These are phyloP conservation scores for Cyberlindnera mississippiensis DNA, from an alignment of 805 yeast genomes.

Conservation along the genomic window DNA sequence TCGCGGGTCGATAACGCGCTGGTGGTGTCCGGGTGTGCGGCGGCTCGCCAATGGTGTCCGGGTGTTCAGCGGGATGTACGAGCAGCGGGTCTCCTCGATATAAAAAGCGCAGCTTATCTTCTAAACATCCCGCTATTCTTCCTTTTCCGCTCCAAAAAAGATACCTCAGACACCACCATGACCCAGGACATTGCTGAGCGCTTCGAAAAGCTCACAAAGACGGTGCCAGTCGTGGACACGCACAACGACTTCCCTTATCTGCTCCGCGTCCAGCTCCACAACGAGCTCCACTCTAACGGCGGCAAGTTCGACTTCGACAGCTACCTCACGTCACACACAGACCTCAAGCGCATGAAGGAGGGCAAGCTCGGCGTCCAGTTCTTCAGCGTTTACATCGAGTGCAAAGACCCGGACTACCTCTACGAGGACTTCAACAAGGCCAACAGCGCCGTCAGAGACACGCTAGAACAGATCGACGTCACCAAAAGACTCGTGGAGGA, in stretches of 20 bases:
- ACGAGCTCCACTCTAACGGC: constrained; percentile 33
- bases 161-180: neutral
- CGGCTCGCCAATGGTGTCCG: too few species aligned
- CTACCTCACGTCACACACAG: constrained; percentile 41
- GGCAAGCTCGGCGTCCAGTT: constrained; percentile 49
- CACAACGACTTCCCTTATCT: constrained; percentile 52
- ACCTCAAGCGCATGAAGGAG: constrained; percentile 36
- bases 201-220: constrained; percentile 15
- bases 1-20: too few species aligned
- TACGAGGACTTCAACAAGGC: constrained; percentile 43
- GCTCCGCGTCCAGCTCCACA: constrained; percentile 41
- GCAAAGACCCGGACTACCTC: constrained; percentile 36
- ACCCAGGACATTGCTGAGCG: constrained; percentile 13
- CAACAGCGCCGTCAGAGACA: constrained; percentile 45
- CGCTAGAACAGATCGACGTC: constrained; percentile 51
- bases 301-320: constrained; percentile 38
- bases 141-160: too few species aligned
- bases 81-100: too few species aligned
- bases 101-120: too few species aligned
- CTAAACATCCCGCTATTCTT: too few species aligned
- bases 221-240: constrained; percentile 42
- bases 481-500: constrained; percentile 40
- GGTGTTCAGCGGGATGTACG: too few species aligned
- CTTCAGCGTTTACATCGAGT: constrained; percentile 43
- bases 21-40: too few species aligned